Conservation (phyloP, 371 early-diverging fungal genomes). For the Lichtheimia ornata region DNA sequence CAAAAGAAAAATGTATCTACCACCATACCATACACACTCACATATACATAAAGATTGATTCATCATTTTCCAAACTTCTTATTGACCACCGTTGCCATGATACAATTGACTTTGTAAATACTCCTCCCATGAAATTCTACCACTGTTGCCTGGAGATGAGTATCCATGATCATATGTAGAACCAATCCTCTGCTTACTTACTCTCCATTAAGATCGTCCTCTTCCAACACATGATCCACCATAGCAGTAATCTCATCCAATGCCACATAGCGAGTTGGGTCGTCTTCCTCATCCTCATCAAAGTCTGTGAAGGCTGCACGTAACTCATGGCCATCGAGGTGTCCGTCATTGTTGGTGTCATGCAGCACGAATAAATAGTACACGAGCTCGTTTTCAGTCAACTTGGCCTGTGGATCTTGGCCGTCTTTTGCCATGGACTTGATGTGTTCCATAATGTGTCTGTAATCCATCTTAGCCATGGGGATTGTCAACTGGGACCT, state of each 20-base stretch:
- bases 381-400: slow-evolving; percentile 50
- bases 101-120: slow-evolving; percentile 69
- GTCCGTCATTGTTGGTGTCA: slow-evolving; percentile 65
- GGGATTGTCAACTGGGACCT: not conserved
- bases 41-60: no score
- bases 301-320: slow-evolving; percentile 57
- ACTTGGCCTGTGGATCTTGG: slow-evolving; percentile 9
- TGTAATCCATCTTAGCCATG: slow-evolving; percentile 3
- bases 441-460: slow-evolving; percentile 42
- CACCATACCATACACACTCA: not conserved
- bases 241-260: slow-evolving; percentile 49
- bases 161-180: slow-evolving; percentile 2
- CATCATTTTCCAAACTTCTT: not conserved
- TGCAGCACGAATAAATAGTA: slow-evolving; percentile 63
- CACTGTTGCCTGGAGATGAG: slow-evolving; percentile 39
- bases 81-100: slow-evolving; percentile 33
- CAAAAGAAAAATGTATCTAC: no score
- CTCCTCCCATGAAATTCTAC: slow-evolving; percentile 74
- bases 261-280: slow-evolving; percentile 21
- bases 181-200: slow-evolving; percentile 26
- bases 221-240: slow-evolving; percentile 68
- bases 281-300: slow-evolving; percentile 36
- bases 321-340: slow-evolving; percentile 75
- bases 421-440: slow-evolving; percentile 27
- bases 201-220: slow-evolving; percentile 68